phyloP scores from a whole-genome alignment of 352 stramenopile genomes.

The Sclerospora graminicola region DNA sequence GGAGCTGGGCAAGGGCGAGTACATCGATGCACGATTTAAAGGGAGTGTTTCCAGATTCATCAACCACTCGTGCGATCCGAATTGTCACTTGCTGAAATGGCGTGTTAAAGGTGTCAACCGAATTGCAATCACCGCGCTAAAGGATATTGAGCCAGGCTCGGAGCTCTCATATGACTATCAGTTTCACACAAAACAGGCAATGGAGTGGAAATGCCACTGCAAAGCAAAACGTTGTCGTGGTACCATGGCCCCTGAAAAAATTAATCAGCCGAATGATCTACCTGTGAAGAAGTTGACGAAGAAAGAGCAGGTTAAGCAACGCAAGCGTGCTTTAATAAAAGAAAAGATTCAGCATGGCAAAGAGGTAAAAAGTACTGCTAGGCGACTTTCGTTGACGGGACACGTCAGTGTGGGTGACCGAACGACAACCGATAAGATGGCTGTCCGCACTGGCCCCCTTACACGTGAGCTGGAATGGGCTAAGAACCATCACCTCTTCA shows the following conservation, averaged over 20 bases:
- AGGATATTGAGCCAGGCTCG: conserved; percentile 80
- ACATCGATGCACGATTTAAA: conserved; percentile 91
- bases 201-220: conserved; percentile 85
- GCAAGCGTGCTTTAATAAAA: conserved; percentile 54
- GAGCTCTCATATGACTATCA: conserved; percentile 95
- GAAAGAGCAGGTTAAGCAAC: conserved; percentile 59
- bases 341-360: conserved; percentile 60
- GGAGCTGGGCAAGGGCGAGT: conserved; percentile 86
- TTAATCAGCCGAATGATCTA: conserved; percentile 30
- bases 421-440: conserved; percentile 38
- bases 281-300: conserved; percentile 66
- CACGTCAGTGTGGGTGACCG: conserved; percentile 42
- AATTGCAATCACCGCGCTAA: conserved; percentile 88
- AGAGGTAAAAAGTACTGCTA: conserved; percentile 51
- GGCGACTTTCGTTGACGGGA: conserved; percentile 51
- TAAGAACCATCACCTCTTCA: conserved; percentile 39
- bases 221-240: conserved; percentile 69
- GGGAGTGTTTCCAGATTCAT: conserved; percentile 94
- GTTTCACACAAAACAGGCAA: conserved; percentile 83
- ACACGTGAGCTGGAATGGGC: conserved; percentile 54
- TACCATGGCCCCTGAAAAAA: conserved; percentile 79
- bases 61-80: conserved; percentile 96
- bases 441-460: conserved; percentile 44
- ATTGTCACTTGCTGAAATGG: conserved; percentile 93
- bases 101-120: conserved; percentile 88